These are phyloP conservation scores for Phytophthora pistaciae DNA, from an alignment of 352 stramenopile species.

Conservation along the genomic window DNA sequence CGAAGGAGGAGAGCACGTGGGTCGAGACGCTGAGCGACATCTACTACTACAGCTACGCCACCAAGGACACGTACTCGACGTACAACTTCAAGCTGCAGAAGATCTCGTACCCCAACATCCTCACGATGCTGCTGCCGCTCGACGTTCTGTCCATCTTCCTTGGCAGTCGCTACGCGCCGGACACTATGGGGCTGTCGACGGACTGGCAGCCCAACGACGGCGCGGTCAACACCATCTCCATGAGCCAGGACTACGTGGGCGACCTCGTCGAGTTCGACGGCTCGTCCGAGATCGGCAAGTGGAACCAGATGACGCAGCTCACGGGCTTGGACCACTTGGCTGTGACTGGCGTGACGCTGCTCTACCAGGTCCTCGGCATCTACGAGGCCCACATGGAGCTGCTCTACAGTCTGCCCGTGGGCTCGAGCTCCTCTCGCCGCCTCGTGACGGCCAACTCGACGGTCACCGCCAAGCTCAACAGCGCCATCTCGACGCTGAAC, in stretches of 20 bases:
- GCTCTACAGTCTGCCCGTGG: constrained; percentile 42
- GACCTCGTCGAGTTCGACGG: constrained; percentile 45
- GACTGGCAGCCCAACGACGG: constrained; percentile 65
- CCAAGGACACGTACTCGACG: constrained; percentile 47
- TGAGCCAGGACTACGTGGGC: constrained; percentile 53
- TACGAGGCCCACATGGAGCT: constrained; percentile 50
- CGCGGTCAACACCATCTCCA: constrained; percentile 58
- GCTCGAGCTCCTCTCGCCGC: constrained; percentile 28
- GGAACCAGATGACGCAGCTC: constrained; percentile 60
- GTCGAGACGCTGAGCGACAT: constrained; percentile 59
- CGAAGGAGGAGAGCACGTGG: constrained; percentile 50
- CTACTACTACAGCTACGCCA: constrained; percentile 69
- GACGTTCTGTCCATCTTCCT: constrained; percentile 51
- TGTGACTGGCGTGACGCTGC: constrained; percentile 50
- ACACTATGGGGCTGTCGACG: constrained; percentile 39
- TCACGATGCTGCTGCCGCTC: constrained; percentile 61
- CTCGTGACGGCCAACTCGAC: constrained; percentile 19
- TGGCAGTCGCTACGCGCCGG: constrained; percentile 44
- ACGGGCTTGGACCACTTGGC: constrained; percentile 54
- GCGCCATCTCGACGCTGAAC: constrained; percentile 48
- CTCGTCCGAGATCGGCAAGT: constrained; percentile 45
- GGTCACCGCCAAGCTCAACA: constrained; percentile 28
- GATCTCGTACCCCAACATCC: constrained; percentile 54
- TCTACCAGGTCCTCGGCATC: constrained; percentile 48
- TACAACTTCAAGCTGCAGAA: constrained; percentile 47